Percentiles rank a stretch among this genome's conserved stretches.
These are phyloP conservation scores for Coleophoma cylindrospora DNA, from an alignment of 2,329 filamentous ascomycete genomes.

Conservation along the genomic window DNA sequence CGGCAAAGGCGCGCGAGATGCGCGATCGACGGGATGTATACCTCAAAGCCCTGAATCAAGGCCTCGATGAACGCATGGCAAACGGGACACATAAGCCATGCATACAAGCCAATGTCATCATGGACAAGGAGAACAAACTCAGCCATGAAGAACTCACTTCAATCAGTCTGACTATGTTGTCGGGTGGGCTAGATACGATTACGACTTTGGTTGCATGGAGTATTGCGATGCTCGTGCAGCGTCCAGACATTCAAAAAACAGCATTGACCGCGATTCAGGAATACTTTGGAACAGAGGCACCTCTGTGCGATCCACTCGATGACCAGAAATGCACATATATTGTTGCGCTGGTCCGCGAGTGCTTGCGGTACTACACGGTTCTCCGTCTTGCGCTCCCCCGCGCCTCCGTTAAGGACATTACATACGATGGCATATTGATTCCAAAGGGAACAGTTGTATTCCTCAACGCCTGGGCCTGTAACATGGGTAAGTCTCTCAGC, in stretches of 20 bases:
- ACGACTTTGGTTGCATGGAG: constrained; percentile 63
- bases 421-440: constrained; percentile 51
- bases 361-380: constrained; percentile 58
- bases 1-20: constrained; percentile 53
- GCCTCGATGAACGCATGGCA: constrained; percentile 54
- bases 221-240: constrained; percentile 52
- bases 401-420: constrained; percentile 53
- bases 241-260: constrained; percentile 57
- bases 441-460: constrained; percentile 60
- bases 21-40: constrained; percentile 55
- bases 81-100: constrained; percentile 57
- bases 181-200: constrained; percentile 61
- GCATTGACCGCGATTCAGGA: constrained; percentile 51
- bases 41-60: constrained; percentile 49
- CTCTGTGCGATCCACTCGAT: constrained; percentile 54
- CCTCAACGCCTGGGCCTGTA: constrained; percentile 64
- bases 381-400: constrained; percentile 57
- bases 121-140: constrained; percentile 57
- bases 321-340: constrained; percentile 61
- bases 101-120: constrained; percentile 63
- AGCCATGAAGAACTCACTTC: constrained; percentile 58
- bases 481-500: constrained; percentile 47
- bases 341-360: constrained; percentile 58
- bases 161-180: constrained; percentile 65
- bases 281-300: constrained; percentile 44